Base-by-base conservation (phyloP, 2,329 filamentous ascomycete species). In the Lasiodiplodia gonubiensis region DNA sequence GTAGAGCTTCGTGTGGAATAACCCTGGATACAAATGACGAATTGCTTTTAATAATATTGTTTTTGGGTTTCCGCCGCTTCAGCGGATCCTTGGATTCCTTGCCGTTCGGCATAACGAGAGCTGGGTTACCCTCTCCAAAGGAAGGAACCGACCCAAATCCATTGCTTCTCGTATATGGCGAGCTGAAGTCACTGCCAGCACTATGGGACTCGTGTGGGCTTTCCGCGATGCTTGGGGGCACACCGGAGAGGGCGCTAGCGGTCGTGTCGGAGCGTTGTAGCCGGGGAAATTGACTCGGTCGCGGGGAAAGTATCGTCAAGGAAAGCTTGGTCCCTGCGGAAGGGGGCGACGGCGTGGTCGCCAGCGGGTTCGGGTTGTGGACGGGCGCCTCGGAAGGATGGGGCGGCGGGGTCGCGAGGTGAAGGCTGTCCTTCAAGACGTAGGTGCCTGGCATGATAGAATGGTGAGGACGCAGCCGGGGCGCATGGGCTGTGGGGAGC, bases 21-120 rank as follows among this genome's bases (percentile, higher is more conserved):
- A 97, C 94, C 66, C 95, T 85, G n/a, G 94, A 97, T 35, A 99
- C 95, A 76, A 97, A 99, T 0, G 94, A 97, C 11, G 95, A 99
- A 79, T 97, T 98, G 81, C 93, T 98, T 84, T 99, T 99, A 64
- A 94, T 90, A 78, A 99, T 95, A 78, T 96, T 98, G 80, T 94
- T 98, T 85, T 98, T 99, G 2, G 95, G 95, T 79, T 99, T 99
- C 75, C 90, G 88, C 77, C 89, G 87, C 84, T 97, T 97, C 27
- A 83, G 76, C 11, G 82, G 82, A 70, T 85, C 84, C 70, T 87
- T 89, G 49, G 87, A 86, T 74, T 94, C 92, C 74, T 92, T 93
- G 35, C 85, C 84, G 63, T 86, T 85, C 3, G 88, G 53, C 11
- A 73, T 77, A 12, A 85, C 83, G 35, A 98, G 84, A 30, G 92